Conservation (phyloP, 1,284 basidiomycete species). For the Ganoderma multipileum region DNA sequence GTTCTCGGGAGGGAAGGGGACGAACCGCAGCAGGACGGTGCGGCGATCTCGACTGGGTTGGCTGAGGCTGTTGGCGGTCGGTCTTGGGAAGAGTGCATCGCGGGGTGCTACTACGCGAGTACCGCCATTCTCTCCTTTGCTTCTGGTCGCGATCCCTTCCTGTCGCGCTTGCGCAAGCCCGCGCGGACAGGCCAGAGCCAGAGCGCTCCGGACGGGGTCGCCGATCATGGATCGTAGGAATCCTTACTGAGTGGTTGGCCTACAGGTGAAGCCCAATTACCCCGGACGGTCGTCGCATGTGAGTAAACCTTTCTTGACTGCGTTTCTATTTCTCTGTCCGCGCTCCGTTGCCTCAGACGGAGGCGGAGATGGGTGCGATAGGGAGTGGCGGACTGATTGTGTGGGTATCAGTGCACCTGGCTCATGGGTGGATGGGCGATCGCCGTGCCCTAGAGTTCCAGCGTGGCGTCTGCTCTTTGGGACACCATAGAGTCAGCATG, state of each 20-base stretch:
- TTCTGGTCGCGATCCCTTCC: constrained; percentile 1
- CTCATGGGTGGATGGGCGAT: background rate
- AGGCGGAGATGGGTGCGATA: constrained; percentile 19
- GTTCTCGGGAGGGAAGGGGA: constrained; percentile 46
- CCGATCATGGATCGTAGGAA: constrained; percentile 19
- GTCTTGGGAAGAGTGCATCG: constrained; percentile 72
- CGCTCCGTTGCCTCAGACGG: background rate
- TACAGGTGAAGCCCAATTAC: constrained; percentile 88
- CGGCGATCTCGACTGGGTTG: constrained; percentile 45
- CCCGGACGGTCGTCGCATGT: constrained; percentile 94
- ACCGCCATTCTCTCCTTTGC: background rate
- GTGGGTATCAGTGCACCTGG: background rate
- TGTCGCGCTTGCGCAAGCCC: background rate
- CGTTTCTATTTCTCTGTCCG: background rate
- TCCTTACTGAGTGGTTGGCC: constrained; percentile 10
- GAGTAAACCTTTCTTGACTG: constrained; percentile 41
- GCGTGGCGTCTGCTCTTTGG: background rate
- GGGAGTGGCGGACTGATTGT: background rate
- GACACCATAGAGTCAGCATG: background rate
- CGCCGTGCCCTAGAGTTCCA: background rate
- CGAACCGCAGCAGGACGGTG: constrained; percentile 35
- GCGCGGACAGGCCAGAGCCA: background rate
- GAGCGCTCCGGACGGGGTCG: constrained; percentile 8
- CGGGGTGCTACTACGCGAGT: constrained; percentile 85
- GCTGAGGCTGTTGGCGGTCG: constrained; percentile 55